These are phyloP conservation scores for Delonix regia DNA, from an alignment of 306 rosid genomes.

Conservation along the genomic window DNA sequence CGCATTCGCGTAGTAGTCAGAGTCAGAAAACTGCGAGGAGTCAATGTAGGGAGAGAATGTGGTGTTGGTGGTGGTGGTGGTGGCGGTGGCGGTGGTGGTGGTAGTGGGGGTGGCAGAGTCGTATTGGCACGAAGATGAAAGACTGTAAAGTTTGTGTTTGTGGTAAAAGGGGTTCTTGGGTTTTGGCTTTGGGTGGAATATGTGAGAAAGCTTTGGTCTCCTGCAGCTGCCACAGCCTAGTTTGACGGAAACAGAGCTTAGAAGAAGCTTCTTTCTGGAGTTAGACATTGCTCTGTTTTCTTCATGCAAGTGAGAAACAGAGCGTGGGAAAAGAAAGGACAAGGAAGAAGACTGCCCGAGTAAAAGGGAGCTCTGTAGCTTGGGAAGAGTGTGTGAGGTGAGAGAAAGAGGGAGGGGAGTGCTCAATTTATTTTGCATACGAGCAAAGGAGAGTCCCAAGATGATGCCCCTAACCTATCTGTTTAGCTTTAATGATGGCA, in stretches of 20 bases:
- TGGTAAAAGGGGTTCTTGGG: conserved; percentile 40
- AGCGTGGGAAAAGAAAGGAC: neutral
- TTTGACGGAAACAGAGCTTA: conserved; percentile 59
- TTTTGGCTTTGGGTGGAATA: conserved; percentile 59
- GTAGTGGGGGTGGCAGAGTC: conserved; percentile 23
- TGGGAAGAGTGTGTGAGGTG: neutral
- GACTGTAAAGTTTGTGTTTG: conserved; percentile 30
- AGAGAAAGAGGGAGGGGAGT: neutral
- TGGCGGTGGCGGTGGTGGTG: conserved; percentile 22
- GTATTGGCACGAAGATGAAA: conserved; percentile 42
- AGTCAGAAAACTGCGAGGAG: conserved; percentile 33
- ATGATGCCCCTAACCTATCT: conserved; percentile 29
- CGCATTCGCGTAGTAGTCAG: conserved; percentile 8
- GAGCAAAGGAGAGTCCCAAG: conserved; percentile 36
- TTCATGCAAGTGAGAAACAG: neutral
- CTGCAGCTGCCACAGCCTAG: conserved; percentile 76
- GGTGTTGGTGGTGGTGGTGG: conserved; percentile 24
- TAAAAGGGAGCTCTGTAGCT: neutral
- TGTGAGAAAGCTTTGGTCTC: conserved; percentile 51
- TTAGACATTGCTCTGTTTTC: conserved; percentile 56
- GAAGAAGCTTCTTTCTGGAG: conserved; percentile 49
- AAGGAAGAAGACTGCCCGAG: conserved; percentile 6
- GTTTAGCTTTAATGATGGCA: conserved; percentile 36
- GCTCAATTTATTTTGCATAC: conserved; percentile 43
- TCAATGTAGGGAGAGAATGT: conserved; percentile 49